These are phyloP conservation scores for Penicillium sp. DNA, from an alignment of 2,329 filamentous ascomycete species.

Conservation along the genomic window DNA sequence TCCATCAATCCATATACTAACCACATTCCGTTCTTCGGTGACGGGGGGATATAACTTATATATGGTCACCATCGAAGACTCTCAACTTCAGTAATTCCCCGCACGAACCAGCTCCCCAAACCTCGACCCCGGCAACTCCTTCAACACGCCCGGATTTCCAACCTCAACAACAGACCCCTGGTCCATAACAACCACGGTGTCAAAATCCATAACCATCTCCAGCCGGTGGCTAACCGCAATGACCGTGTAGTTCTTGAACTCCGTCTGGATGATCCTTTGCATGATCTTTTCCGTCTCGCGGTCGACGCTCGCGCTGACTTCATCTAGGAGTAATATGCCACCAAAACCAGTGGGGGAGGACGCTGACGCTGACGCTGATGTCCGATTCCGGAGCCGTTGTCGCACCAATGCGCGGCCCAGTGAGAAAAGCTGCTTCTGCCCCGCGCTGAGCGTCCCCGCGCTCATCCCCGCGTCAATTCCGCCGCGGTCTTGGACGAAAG, in stretches of 20 bases:
- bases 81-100: no score
- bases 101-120: conserved; percentile 15
- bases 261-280: conserved; percentile 30
- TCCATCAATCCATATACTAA: no score
- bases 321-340: conserved; percentile 31
- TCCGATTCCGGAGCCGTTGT: no score
- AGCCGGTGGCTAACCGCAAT: conserved; percentile 37
- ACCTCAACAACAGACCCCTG: conserved; percentile 26
- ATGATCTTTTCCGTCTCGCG: conserved; percentile 24
- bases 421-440: conserved; percentile 15
- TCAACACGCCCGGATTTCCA: conserved; percentile 16
- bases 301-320: conserved; percentile 25
- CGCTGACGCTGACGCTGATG: no score
- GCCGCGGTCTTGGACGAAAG: conserved; percentile 3
- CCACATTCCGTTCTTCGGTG: no score
- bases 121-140: conserved; percentile 1
- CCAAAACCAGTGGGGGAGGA: neutral
- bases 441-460: conserved; percentile 7
- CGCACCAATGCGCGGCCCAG: conserved; percentile 11
- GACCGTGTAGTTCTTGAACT: conserved; percentile 35
- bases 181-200: conserved; percentile 34
- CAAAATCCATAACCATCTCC: conserved; percentile 34
- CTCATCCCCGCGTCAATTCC: conserved; percentile 7
- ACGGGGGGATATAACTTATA: no score
- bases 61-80: no score